Conservation (phyloP, 352 stramenopile species). For the Phytophthora capsici region DNA sequence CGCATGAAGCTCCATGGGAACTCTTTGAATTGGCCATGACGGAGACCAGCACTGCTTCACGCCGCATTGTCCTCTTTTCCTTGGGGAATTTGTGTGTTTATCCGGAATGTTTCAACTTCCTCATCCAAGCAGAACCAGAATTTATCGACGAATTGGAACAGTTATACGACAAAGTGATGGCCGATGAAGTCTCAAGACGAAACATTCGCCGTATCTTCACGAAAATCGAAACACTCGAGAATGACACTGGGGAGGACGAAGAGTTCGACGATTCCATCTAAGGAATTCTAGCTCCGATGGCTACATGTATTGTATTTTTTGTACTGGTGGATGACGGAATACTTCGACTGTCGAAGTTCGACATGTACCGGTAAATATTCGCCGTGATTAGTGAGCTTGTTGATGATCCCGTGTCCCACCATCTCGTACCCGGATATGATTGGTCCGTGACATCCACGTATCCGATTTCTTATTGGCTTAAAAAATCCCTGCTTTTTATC, state of each 20-base stretch:
- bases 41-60: conserved; percentile 65
- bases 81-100: conserved; percentile 92
- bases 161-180: conserved; percentile 66
- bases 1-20: conserved; percentile 57
- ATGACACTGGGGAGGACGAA: not conserved
- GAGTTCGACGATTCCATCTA: not conserved
- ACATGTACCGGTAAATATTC: no score
- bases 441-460: conserved; percentile 7
- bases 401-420: conserved; percentile 1
- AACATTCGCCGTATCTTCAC: conserved; percentile 75
- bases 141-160: conserved; percentile 57
- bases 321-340: no score
- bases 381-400: not conserved
- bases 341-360: no score
- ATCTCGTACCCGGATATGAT: conserved; percentile 4
- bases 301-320: no score
- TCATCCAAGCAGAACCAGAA: conserved; percentile 43
- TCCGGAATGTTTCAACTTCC: conserved; percentile 62
- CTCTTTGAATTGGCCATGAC: conserved; percentile 75
- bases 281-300: not conserved
- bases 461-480: conserved; percentile 9
- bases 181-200: conserved; percentile 69
- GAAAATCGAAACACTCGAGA: conserved; percentile 56
- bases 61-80: conserved; percentile 92
- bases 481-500: not conserved